Percentiles rank a stretch among this genome's conserved stretches.
phyloP scores from a whole-genome alignment of 2,329 filamentous ascomycete genomes.

The Fonsecaea pedrosoi region DNA sequence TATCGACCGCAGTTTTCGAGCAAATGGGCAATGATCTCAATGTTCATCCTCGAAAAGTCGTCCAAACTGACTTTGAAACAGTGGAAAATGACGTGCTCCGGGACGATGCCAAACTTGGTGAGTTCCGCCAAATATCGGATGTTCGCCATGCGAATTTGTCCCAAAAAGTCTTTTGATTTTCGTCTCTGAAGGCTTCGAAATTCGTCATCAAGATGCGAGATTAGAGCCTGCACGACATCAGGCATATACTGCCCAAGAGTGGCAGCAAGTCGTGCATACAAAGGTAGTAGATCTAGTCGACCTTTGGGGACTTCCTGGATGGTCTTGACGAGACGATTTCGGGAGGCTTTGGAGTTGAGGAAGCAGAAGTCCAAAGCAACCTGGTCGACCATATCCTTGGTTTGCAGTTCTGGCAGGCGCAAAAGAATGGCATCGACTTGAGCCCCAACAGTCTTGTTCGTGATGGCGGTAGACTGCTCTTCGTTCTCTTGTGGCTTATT shows the following conservation, averaged over 20 bases:
- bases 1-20: slow-evolving; percentile 97
- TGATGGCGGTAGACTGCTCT: slow-evolving; percentile 90
- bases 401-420: slow-evolving; percentile 87
- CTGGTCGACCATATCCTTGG: slow-evolving; percentile 89
- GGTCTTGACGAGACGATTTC: slow-evolving; percentile 90
- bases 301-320: slow-evolving; percentile 95
- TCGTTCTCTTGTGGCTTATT: slow-evolving; percentile 67
- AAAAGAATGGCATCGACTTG: slow-evolving; percentile 91
- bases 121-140: slow-evolving; percentile 97
- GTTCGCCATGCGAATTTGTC: slow-evolving; percentile 90
- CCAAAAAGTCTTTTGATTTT: slow-evolving; percentile 96
- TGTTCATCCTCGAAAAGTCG: slow-evolving; percentile 98
- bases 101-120: slow-evolving; percentile 97
- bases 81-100: slow-evolving; percentile 98
- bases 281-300: slow-evolving; percentile 84
- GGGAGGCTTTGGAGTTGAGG: slow-evolving; percentile 95
- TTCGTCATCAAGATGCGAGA: slow-evolving; percentile 92
- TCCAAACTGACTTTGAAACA: slow-evolving; percentile 97
- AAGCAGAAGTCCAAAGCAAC: slow-evolving; percentile 97
- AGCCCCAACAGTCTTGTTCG: slow-evolving; percentile 95
- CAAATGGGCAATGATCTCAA: slow-evolving; percentile 95
- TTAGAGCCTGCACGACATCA: slow-evolving; percentile 89
- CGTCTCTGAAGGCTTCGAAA: slow-evolving; percentile 95
- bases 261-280: slow-evolving; percentile 90
- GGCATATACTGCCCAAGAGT: slow-evolving; percentile 93